phyloP scores from a whole-genome alignment of 306 rosid genomes.

The Rosa lucieae region DNA sequence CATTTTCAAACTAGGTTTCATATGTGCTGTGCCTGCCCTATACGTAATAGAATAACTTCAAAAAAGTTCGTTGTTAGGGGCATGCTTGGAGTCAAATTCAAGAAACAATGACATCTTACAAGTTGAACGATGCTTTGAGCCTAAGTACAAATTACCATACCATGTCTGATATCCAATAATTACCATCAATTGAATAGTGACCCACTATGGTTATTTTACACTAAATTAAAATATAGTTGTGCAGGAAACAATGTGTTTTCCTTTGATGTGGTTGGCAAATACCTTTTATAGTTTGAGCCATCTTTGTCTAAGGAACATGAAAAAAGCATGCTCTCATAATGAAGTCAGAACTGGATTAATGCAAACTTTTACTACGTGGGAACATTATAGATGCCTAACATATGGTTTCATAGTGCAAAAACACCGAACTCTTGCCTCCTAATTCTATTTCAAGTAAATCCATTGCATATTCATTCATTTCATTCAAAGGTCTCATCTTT shows the following conservation, averaged over 20 bases:
- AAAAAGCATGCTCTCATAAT: conserved; percentile 12
- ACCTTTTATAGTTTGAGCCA: not conserved
- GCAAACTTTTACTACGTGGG: conserved; percentile 23
- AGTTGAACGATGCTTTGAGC: not conserved
- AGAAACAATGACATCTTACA: not conserved
- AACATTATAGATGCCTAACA: conserved; percentile 33
- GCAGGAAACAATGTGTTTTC: not conserved
- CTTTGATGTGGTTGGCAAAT: not conserved
- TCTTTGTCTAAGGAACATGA: conserved; percentile 2
- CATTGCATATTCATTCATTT: conserved; percentile 17
- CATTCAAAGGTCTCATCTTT: conserved; percentile 28
- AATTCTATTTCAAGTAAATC: conserved; percentile 32
- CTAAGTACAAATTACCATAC: not conserved
- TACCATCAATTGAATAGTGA: conserved; percentile 8
- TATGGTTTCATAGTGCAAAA: conserved; percentile 35
- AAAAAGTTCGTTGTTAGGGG: not conserved
- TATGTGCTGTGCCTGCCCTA: not conserved
- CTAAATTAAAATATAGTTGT: not conserved
- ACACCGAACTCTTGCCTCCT: conserved; percentile 45
- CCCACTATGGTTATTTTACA: not conserved
- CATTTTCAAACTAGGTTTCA: not conserved
- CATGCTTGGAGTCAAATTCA: conserved; percentile 19
- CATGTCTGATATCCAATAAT: conserved; percentile 7
- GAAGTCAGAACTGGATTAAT: not conserved
- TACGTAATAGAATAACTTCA: not conserved